Evolutionary conservation across 2,329 filamentous ascomycete species (phyloP).

Genomic region (Aspergillus quadricinctus): DNA sequence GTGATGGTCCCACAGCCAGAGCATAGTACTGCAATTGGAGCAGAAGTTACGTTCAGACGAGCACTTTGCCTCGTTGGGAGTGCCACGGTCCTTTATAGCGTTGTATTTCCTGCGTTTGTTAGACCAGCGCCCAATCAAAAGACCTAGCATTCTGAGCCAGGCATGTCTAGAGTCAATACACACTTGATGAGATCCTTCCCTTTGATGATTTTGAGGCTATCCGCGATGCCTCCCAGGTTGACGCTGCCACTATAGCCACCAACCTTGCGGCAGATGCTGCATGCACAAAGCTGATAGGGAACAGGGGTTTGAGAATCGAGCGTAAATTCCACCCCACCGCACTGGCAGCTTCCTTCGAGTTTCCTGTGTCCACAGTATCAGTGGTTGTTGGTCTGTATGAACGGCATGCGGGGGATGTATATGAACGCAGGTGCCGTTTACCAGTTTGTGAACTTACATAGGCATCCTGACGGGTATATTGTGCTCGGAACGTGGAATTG

Average conservation of each 20-base stretch:
- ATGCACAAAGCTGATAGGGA: conserved; percentile 48
- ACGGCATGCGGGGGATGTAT: neutral
- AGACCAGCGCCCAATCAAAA: neutral
- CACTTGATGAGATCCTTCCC: conserved; percentile 45
- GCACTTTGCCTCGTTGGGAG: conserved; percentile 32
- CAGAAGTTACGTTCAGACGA: conserved; percentile 46
- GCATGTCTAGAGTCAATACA: conserved; percentile 1
- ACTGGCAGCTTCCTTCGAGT: conserved; percentile 48
- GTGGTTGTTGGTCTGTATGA: conserved; percentile 4
- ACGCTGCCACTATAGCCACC: conserved; percentile 44
- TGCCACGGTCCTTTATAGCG: conserved; percentile 43
- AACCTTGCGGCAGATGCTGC: conserved; percentile 48
- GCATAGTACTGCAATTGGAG: conserved; percentile 44
- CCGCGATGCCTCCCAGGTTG: conserved; percentile 44
- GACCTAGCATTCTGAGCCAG: neutral
- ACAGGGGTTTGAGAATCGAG: conserved; percentile 45
- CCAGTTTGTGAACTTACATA: neutral
- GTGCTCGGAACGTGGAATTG: neutral
- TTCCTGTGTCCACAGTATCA: conserved; percentile 28
- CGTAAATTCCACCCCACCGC: conserved; percentile 44
- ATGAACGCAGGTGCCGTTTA: neutral
- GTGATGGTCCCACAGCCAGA: conserved; percentile 45
- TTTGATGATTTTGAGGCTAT: conserved; percentile 39
- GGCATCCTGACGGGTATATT: neutral
- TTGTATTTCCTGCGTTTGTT: conserved; percentile 39